Percentiles rank a stretch among this genome's conserved stretches.
Conservation (phyloP, 106 monocot species). For the Dioscorea dumetorum region DNA sequence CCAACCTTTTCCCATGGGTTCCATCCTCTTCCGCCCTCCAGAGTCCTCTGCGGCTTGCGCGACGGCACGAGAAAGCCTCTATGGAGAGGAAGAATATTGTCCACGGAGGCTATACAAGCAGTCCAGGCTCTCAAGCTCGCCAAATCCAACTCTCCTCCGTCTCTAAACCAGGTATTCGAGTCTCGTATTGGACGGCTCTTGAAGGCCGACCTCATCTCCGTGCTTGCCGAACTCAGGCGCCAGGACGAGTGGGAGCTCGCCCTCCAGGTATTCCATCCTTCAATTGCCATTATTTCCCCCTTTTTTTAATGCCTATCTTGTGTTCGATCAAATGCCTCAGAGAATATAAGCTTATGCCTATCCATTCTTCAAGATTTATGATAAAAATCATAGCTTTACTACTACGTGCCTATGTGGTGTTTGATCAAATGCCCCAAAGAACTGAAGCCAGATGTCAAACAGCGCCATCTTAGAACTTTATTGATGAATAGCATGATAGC, state of each 20-base stretch:
- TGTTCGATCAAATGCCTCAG: no score
- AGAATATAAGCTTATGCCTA: no score
- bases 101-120: slow-evolving; percentile 72
- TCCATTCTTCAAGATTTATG: no score
- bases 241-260: slow-evolving; percentile 71
- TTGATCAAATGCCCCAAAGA: no score
- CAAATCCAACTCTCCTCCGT: slow-evolving; percentile 4
- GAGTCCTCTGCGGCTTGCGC: slow-evolving; percentile 53
- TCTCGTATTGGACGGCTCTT: slow-evolving; percentile 31
- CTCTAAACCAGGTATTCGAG: slow-evolving; percentile 21
- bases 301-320: no score
- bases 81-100: slow-evolving; percentile 44
- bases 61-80: slow-evolving; percentile 40
- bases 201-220: slow-evolving; percentile 46
- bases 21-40: background rate
- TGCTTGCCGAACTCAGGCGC: slow-evolving; percentile 51
- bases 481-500: no score
- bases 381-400: no score
- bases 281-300: no score
- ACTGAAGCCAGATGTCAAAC: no score
- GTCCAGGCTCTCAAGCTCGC: slow-evolving; percentile 74
- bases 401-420: no score
- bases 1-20: background rate
- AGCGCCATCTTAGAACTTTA: no score
- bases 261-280: slow-evolving; percentile 30